Conservation (phyloP, 306 rosid genomes). For the Vigna nakashimae region DNA sequence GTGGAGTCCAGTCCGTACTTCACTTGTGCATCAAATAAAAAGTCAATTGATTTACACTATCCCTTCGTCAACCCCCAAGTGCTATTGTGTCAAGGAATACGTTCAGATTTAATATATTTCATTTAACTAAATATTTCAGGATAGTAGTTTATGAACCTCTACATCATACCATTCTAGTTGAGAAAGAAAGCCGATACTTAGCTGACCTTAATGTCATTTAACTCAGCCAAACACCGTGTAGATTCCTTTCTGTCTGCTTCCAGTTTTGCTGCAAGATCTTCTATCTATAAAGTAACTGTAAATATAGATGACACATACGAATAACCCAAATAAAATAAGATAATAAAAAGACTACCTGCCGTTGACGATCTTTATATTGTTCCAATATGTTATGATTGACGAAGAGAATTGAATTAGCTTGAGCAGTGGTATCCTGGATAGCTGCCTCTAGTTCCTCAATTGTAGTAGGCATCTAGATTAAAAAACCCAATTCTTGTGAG, state of each 20-base stretch:
- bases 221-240: conserved; percentile 55
- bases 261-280: conserved; percentile 63
- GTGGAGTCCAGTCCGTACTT: neutral
- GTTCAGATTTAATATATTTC: neutral
- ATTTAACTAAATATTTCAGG: neutral
- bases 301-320: conserved; percentile 18
- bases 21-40: neutral
- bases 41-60: neutral
- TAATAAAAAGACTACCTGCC: conserved; percentile 54
- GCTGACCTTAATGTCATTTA: conserved; percentile 75
- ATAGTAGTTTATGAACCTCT: neutral
- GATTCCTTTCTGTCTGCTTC: conserved; percentile 74
- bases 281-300: conserved; percentile 62
- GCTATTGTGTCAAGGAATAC: neutral
- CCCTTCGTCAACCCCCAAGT: neutral
- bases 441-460: conserved; percentile 91
- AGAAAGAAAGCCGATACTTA: conserved; percentile 22
- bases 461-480: conserved; percentile 88
- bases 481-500: conserved; percentile 27
- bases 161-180: neutral
- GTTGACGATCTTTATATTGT: conserved; percentile 78
- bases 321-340: conserved; percentile 2
- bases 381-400: conserved; percentile 79
- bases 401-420: conserved; percentile 84
- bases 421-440: conserved; percentile 76